A percentile compares a stretch with the other conserved stretches of the same genome.
These are phyloP conservation scores for Grosmannia penicillata DNA, from an alignment of 2,329 filamentous ascomycete species.

Conservation along the genomic window DNA sequence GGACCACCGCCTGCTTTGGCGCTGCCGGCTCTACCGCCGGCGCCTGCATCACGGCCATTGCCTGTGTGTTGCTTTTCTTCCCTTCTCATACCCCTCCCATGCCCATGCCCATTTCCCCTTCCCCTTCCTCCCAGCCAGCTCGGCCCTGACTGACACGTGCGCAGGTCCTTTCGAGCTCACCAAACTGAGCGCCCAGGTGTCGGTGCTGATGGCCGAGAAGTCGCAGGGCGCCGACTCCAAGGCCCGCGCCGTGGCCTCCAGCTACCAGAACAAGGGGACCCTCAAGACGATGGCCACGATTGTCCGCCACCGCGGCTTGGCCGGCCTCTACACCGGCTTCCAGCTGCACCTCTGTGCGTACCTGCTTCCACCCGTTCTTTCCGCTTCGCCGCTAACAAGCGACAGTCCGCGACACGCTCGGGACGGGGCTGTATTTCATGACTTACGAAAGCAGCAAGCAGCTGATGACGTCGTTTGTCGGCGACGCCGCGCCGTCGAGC, in stretches of 20 bases:
- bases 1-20: conserved; percentile 63
- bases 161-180: conserved; percentile 71
- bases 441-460: conserved; percentile 83
- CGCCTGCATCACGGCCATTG: conserved; percentile 63
- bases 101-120: not conserved
- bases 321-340: conserved; percentile 69
- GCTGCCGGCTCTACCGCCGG: conserved; percentile 66
- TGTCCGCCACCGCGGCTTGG: conserved; percentile 55
- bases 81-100: too few species aligned
- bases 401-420: conserved; percentile 65
- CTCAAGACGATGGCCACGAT: conserved; percentile 64
- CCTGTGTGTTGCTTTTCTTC: conserved; percentile 34
- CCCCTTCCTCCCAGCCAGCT: not conserved
- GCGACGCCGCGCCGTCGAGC: conserved; percentile 59
- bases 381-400: not conserved
- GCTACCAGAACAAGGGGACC: conserved; percentile 66
- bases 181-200: conserved; percentile 78
- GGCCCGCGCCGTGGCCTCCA: conserved; percentile 46
- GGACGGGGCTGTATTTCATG: conserved; percentile 76
- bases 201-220: conserved; percentile 55
- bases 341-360: conserved; percentile 61
- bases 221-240: conserved; percentile 29
- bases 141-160: not conserved
- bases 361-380: not conserved
- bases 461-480: conserved; percentile 57